Percentiles rank a stretch among this genome's conserved stretches.
phyloP scores from a whole-genome alignment of 2,329 filamentous ascomycete species.

The Colletotrichum gigasporum region DNA sequence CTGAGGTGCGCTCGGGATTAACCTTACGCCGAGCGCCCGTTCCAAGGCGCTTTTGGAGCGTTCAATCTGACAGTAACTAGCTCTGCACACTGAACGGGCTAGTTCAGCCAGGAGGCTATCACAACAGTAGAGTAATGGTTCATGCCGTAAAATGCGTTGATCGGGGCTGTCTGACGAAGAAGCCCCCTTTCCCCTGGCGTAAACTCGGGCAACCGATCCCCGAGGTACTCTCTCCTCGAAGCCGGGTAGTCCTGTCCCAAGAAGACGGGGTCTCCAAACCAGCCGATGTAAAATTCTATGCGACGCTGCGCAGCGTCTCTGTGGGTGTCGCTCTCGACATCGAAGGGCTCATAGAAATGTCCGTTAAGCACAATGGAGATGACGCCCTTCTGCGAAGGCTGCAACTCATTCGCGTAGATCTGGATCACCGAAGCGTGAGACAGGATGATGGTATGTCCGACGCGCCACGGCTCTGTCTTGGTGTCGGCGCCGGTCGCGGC shows the following conservation, averaged over 20 bases:
- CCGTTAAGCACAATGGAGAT: conserved; percentile 50
- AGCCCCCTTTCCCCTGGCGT: conserved; percentile 38
- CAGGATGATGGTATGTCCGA: conserved; percentile 47
- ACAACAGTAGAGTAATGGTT: conserved; percentile 51
- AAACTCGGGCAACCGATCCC: conserved; percentile 41
- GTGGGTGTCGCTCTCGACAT: conserved; percentile 37
- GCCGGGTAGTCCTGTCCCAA: conserved; percentile 35
- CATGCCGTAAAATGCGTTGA: conserved; percentile 50
- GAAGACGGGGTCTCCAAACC: conserved; percentile 51
- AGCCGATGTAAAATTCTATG: conserved; percentile 50
- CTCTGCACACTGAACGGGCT: too few relatives aligned
- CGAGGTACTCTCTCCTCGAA: conserved; percentile 39
- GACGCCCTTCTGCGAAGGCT: conserved; percentile 37
- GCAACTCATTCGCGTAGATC: conserved; percentile 45
- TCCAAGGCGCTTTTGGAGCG: too few relatives aligned
- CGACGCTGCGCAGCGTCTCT: conserved; percentile 43
- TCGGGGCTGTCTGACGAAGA: conserved; percentile 34
- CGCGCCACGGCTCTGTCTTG: conserved; percentile 47
- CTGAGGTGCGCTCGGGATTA: too few relatives aligned
- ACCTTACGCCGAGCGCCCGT: too few relatives aligned
- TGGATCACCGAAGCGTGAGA: conserved; percentile 44
- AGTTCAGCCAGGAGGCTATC: too few relatives aligned
- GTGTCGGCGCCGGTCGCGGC: conserved; percentile 41
- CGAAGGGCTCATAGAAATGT: conserved; percentile 49
- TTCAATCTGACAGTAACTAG: too few relatives aligned